Evolutionary conservation across 208 protist genomes (phyloP), one percentile per base, ranked within the genome.

Genomic region (Herpetomonas samuelpessoai): DNA sequence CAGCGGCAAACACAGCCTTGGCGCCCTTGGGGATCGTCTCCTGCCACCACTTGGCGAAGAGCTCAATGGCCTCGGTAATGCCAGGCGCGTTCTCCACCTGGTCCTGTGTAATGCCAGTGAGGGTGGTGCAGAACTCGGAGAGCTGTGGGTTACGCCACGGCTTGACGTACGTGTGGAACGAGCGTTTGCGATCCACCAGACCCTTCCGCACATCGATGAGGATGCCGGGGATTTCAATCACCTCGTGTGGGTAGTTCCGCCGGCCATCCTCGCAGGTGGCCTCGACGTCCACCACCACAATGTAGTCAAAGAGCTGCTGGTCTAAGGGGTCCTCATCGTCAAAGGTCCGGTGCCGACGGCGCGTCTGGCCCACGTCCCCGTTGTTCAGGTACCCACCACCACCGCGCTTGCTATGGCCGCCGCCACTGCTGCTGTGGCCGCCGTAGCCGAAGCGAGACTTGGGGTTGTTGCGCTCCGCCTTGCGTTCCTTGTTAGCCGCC

Each of bases 21-120:
- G 83, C 76, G 10, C 82, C 83, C 24, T 45, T 45, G 3, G 84
- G 81, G 21, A 91, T 89, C 24, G 84, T 92, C 51, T 80, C 60
- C 24, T n/a, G 50, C 56, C 81, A 88, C 89, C 92, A 97, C 63
- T 71, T 55, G 58, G 83, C 79, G 62, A 97, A 92, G 0, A 64
- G 30, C 25, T 77, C 57, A 6, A 97, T 71, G 1, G 86, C 92
- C 66, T 85, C 85, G 19, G 52, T 73, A 27, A 97, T 76, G 25
- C 50, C 58, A 9, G 79, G 79, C 18, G 85, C 92, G 1, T 58
- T 65, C 50, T 97, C 92, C 0, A 98, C 92, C 45, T 82, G 53
- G n/a, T 82, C 76, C 76, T 98, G 96, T 57, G 73, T 79, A 26
- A 98, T 98, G 44, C 97, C 97, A 6, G 97, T 98, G n/a, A 98